Percentiles rank a stretch among this genome's conserved stretches.
phyloP scores from a whole-genome alignment of 2,329 filamentous ascomycete genomes.

The Seiridium unicorne region DNA sequence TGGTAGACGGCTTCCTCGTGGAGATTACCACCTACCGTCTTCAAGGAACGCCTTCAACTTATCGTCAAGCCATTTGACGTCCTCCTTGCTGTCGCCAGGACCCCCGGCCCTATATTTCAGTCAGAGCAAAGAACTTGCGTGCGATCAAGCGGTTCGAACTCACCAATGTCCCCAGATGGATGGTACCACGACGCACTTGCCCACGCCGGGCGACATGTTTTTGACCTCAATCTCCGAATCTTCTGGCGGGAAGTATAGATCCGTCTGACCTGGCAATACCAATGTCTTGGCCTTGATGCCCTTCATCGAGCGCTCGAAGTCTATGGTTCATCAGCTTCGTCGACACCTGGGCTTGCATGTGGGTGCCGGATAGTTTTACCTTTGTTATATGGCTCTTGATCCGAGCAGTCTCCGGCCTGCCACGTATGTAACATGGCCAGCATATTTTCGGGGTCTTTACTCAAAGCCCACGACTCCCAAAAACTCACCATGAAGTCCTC shows the following conservation, averaged over 20 bases:
- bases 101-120: constrained; percentile 55
- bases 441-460: constrained; percentile 74
- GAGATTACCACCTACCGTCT: constrained; percentile 10
- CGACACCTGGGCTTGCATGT: neutral
- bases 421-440: constrained; percentile 75
- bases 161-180: constrained; percentile 43
- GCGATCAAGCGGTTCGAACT: constrained; percentile 3
- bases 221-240: constrained; percentile 74
- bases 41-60: constrained; percentile 49
- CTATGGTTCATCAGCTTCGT: constrained; percentile 8
- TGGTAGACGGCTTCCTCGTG: neutral
- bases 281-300: constrained; percentile 71
- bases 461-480: constrained; percentile 73
- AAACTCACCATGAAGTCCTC: constrained; percentile 74
- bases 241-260: constrained; percentile 80
- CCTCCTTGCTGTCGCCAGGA: constrained; percentile 68
- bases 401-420: constrained; percentile 71
- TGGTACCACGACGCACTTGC: constrained; percentile 34
- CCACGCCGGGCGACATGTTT: constrained; percentile 32
- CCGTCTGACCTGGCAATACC: constrained; percentile 70
- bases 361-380: constrained; percentile 4
- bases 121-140: neutral
- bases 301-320: constrained; percentile 65
- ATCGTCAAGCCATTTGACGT: constrained; percentile 70
- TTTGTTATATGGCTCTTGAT: constrained; percentile 66